A percentile compares a stretch with the other conserved stretches of the same genome.
phyloP scores from a whole-genome alignment of 495 filamentous ascomycete species.

The Xylaria telfairii region DNA sequence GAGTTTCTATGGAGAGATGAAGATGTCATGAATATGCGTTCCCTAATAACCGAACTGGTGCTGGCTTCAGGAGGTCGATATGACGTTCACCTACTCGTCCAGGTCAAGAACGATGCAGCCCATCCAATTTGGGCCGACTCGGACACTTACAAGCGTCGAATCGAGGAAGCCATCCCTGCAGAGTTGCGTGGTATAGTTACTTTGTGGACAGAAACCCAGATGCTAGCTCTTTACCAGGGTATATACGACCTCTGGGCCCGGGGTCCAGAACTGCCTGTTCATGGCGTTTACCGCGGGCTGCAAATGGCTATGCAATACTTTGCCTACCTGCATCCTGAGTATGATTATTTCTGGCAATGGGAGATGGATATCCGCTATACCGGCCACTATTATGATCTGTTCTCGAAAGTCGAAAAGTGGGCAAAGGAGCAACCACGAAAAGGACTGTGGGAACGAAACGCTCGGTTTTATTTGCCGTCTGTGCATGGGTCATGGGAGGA shows the following conservation, averaged over 20 bases:
- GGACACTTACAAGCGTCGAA: conserved; percentile 59
- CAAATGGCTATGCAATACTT: conserved; percentile 96
- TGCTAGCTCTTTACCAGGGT: conserved; percentile 84
- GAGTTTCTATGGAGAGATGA: conserved; percentile 71
- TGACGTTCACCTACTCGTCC: conserved; percentile 78
- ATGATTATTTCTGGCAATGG: conserved; percentile 98
- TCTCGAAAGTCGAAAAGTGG: conserved; percentile 76
- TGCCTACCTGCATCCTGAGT: conserved; percentile 86
- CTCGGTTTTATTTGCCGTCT: conserved; percentile 87
- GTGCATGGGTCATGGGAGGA: conserved; percentile 92
- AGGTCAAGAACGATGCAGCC: conserved; percentile 70
- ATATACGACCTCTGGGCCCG: conserved; percentile 75
- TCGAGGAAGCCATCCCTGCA: conserved; percentile 74
- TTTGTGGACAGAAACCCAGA: conserved; percentile 91
- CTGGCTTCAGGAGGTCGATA: conserved; percentile 81
- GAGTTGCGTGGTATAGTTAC: conserved; percentile 90
- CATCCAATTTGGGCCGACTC: conserved; percentile 69
- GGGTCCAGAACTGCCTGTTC: conserved; percentile 71
- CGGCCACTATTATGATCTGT: conserved; percentile 93
- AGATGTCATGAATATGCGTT: conserved; percentile 72
- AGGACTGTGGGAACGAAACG: conserved; percentile 91
- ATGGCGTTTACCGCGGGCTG: conserved; percentile 88
- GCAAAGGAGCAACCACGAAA: conserved; percentile 84
- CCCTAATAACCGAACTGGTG: conserved; percentile 76
- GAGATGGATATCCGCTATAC: conserved; percentile 97